A percentile compares a stretch with the other conserved stretches of the same genome.
phyloP scores from a whole-genome alignment of 495 filamentous ascomycete species.

The Aspergillus bertholletiae region DNA sequence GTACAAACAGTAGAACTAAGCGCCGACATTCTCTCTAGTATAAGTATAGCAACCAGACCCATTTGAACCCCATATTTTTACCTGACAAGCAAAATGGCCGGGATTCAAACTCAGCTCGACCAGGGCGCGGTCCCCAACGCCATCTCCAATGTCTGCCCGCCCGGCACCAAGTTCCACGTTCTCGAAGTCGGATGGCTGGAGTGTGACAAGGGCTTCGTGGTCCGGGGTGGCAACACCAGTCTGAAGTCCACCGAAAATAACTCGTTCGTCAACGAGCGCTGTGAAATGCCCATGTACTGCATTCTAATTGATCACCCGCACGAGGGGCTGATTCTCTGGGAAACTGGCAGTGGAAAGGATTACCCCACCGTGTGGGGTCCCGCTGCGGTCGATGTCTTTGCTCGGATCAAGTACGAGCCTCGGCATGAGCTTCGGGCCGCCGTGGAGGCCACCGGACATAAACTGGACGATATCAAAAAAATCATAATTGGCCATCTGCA shows the following conservation, averaged over 20 bases:
- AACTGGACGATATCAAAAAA: slow-evolving; percentile 41
- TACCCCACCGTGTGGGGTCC: slow-evolving; percentile 33
- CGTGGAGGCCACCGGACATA: slow-evolving; percentile 38
- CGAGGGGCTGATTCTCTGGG: slow-evolving; percentile 42
- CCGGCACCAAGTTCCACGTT: slow-evolving; percentile 14
- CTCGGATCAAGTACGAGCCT: slow-evolving; percentile 31
- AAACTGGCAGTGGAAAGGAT: slow-evolving; percentile 41
- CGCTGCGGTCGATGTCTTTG: slow-evolving; percentile 37
- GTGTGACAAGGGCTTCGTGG: slow-evolving; percentile 9
- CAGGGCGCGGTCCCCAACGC: slow-evolving; percentile 11
- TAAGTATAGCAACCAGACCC: too few species aligned
- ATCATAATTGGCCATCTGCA: slow-evolving; percentile 46
- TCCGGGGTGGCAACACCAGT: slow-evolving; percentile 6
- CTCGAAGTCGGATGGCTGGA: slow-evolving; percentile 11
- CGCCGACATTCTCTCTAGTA: too few species aligned
- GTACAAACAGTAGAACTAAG: too few species aligned
- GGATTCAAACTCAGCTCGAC: slow-evolving; percentile 5
- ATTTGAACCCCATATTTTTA: too few species aligned
- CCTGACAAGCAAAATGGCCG: too few species aligned
- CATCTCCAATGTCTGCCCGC: slow-evolving; percentile 10
- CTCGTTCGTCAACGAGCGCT: slow-evolving; percentile 7
- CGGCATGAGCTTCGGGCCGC: slow-evolving; percentile 35
- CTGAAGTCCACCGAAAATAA: slow-evolving; percentile 4
- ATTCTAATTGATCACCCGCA: slow-evolving; percentile 7
- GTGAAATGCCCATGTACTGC: slow-evolving; percentile 9